These are phyloP conservation scores for Mycena vitilis DNA, from an alignment of 768 basidiomycete genomes.

Conservation along the genomic window DNA sequence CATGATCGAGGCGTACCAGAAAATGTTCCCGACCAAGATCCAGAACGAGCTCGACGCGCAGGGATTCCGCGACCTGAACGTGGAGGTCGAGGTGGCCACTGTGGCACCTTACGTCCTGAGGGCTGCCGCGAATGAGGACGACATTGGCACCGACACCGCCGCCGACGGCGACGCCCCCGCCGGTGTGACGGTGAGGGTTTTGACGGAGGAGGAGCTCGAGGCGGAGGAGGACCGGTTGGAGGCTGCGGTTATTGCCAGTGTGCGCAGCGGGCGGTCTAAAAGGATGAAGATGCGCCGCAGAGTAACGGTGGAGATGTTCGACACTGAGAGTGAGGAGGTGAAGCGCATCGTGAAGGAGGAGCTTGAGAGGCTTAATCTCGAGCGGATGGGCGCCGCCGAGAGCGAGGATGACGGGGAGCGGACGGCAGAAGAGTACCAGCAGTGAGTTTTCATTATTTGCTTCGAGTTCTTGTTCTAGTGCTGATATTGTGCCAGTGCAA, in stretches of 20 bases:
- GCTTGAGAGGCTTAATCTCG: background rate
- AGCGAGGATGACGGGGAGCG: background rate
- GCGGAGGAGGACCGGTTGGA: background rate
- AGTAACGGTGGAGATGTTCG: background rate
- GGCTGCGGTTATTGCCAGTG: no score
- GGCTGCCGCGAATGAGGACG: no score
- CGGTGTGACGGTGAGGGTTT: background rate
- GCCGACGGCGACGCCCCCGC: no score
- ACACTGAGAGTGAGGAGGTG: background rate
- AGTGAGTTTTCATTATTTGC: background rate
- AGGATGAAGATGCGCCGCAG: background rate
- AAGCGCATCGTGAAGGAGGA: background rate
- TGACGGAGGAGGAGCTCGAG: background rate
- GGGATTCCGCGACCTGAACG: no score
- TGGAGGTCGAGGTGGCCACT: no score
- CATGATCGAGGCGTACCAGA: no score
- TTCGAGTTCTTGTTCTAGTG: no score
- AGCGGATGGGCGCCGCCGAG: no score
- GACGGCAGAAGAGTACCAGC: background rate
- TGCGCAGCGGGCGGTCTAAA: background rate
- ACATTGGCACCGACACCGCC: no score
- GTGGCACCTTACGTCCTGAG: no score
- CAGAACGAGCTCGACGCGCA: no score
- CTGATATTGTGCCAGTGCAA: background rate
- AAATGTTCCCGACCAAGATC: no score